Evolutionary conservation across 2,329 filamentous ascomycete species (phyloP).

Genomic region (Paraphaeosphaeria sporulosa): DNA sequence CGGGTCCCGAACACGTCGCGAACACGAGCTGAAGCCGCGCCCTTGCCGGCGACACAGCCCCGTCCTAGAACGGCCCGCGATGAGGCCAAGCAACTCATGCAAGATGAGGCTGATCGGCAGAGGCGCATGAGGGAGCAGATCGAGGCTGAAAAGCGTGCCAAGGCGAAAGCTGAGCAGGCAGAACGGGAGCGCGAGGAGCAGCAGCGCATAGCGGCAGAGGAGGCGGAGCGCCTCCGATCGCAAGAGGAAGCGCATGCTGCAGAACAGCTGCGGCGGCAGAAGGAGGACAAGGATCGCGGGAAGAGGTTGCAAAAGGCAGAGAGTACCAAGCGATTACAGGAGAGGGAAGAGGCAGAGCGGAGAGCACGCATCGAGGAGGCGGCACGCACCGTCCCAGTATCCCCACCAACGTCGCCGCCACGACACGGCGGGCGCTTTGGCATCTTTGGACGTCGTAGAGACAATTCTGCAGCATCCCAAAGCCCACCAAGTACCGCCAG

Average conservation of each 20-base stretch:
- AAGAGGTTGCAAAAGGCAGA: constrained; percentile 43
- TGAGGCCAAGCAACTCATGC: constrained; percentile 42
- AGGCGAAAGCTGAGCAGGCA: constrained; percentile 39
- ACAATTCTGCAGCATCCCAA: constrained; percentile 34
- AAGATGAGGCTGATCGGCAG: constrained; percentile 42
- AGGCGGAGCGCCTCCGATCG: constrained; percentile 28
- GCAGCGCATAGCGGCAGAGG: constrained; percentile 34
- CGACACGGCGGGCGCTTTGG: constrained; percentile 41
- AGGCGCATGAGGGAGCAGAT: constrained; percentile 38
- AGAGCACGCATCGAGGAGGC: constrained; percentile 34
- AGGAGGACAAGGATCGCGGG: constrained; percentile 43
- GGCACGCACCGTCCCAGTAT: constrained; percentile 26
- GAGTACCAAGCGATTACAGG: constrained; percentile 31
- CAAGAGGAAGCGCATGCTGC: constrained; percentile 37
- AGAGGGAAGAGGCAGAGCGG: constrained; percentile 42
- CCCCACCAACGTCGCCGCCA: constrained; percentile 39
- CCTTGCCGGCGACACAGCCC: constrained; percentile 22
- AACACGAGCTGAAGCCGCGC: constrained; percentile 27
- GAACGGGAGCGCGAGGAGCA: constrained; percentile 38
- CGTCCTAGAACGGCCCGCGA: constrained; percentile 36
- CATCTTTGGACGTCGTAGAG: constrained; percentile 44
- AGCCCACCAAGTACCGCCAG: constrained; percentile 25
- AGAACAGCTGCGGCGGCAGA: constrained; percentile 35
- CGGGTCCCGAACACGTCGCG: constrained; percentile 36
- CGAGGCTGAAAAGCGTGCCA: constrained; percentile 43